Base-by-base conservation (phyloP, 345 rosid genomes). In the Camelina neglecta region DNA sequence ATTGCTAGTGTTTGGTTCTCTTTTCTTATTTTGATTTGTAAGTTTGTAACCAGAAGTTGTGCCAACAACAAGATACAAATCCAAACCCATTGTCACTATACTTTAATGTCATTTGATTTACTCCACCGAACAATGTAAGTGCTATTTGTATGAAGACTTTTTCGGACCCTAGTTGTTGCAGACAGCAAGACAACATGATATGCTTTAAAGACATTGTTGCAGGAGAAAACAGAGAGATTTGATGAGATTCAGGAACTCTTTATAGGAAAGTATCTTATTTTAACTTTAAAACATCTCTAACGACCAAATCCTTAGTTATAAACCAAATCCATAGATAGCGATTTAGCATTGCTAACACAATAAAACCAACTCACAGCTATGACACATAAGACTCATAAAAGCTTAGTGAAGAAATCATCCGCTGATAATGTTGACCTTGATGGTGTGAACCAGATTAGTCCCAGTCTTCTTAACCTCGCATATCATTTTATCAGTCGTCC, bases 401-500 rank as follows among this genome's bases (percentile, higher is more conserved):
- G 15, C 26, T 13, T 35, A 8, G 41, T 33, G 12, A 35, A 65
- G 58, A 54, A 59, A 51, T 69, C 69, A 61, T 29, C 47, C 23
- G 2, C 18, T 31, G 47, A 69, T 55, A 35, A 76, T 1, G 41
- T 63, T 23, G 41, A 69, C 39, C 48, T 76, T 76, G 65, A 76
- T 76, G 0, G 69, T 69, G 65, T 62, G 75, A 62, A 76, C 75
- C 8, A 54, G 20, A 18, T 54, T 62, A 11, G 36, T 18, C 4
- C 42, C 48, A 7, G 21, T 56, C 58, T 11, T 76, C 58, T 62
- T 61, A 3, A 76, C 1, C 58, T 76, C 79, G 23, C 45, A 69
- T 5, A 76, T 16, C 79, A 76, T 53, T 23, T 54, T 69, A 5
- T 76, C 75, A 0, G 12, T 54, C 13, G n/a, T 11, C 64, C n/a